Evolutionary conservation across 192 early-diverging fungal genomes (phyloP).

Genomic region (Thamnidium elegans): DNA sequence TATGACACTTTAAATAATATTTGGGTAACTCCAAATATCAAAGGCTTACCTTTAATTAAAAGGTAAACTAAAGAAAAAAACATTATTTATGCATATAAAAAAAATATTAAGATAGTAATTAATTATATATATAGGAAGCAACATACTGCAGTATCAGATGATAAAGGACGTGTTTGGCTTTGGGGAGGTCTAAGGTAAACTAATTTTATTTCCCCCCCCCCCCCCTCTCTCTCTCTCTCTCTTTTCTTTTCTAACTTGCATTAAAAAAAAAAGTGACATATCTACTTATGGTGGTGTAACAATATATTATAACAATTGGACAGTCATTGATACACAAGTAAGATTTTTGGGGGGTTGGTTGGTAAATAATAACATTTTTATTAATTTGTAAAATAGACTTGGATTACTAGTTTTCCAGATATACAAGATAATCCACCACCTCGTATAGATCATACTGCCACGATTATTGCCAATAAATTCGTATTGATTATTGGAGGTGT

Average conservation of each 20-base stretch:
- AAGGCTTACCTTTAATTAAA: background rate
- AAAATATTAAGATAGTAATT: background rate
- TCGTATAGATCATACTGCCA: constrained; percentile 32
- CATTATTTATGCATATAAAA: background rate
- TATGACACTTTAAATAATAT: constrained; percentile 21
- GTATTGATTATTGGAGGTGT: constrained; percentile 31
- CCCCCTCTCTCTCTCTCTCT: too few relatives aligned
- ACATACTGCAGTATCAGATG: constrained; percentile 26
- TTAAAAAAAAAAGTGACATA: constrained; percentile 6
- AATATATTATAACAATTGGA: constrained; percentile 23
- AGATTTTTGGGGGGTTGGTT: background rate
- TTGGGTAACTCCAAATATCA: constrained; percentile 18
- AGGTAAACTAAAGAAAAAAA: background rate
- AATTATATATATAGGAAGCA: constrained; percentile 19
- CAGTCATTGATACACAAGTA: constrained; percentile 19
- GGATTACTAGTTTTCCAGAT: constrained; percentile 19
- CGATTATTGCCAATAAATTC: constrained; percentile 20
- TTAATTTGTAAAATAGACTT: constrained; percentile 9
- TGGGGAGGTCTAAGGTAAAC: constrained; percentile 33
- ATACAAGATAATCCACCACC: constrained; percentile 17
- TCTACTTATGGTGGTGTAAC: constrained; percentile 12
- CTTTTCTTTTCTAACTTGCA: too few relatives aligned
- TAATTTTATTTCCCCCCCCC: background rate
- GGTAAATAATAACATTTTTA: background rate
- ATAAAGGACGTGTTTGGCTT: constrained; percentile 29